Conservation (phyloP, 2,329 filamentous ascomycete species). For the Myriosclerotinia scirpicola region DNA sequence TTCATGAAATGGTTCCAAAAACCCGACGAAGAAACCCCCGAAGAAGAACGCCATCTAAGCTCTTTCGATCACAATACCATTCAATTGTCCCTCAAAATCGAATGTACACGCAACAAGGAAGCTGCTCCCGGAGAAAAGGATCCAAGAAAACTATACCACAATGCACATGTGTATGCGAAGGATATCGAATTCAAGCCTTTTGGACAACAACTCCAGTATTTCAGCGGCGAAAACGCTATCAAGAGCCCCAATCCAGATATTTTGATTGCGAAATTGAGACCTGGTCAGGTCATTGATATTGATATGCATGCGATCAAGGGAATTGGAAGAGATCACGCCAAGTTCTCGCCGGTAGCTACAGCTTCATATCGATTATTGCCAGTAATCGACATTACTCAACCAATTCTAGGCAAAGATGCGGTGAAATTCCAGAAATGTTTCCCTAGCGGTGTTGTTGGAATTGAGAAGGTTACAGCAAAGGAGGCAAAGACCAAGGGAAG, state of each 20-base stretch:
- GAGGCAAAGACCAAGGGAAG: constrained; percentile 61
- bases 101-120: constrained; percentile 76
- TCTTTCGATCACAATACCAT: constrained; percentile 84
- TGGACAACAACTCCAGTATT: constrained; percentile 70
- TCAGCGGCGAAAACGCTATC: constrained; percentile 67
- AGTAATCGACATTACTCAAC: constrained; percentile 76
- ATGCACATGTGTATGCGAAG: constrained; percentile 78
- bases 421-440: constrained; percentile 90
- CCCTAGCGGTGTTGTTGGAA: constrained; percentile 78
- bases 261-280: constrained; percentile 88
- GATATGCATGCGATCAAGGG: constrained; percentile 95
- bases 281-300: constrained; percentile 81
- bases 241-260: constrained; percentile 86
- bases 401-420: constrained; percentile 84
- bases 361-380: constrained; percentile 91
- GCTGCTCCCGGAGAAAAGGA: constrained; percentile 74
- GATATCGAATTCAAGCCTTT: constrained; percentile 76
- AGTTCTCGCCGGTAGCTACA: constrained; percentile 95
- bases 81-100: constrained; percentile 71
- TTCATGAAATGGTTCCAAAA: constrained; percentile 83
- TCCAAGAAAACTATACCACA: constrained; percentile 78
- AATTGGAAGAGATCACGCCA: constrained; percentile 89
- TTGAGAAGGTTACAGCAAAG: constrained; percentile 68
- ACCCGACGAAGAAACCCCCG: constrained; percentile 61
- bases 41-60: constrained; percentile 51